Conservation (phyloP, 2,329 filamentous ascomycete species). For the Aspergillus unguis region DNA sequence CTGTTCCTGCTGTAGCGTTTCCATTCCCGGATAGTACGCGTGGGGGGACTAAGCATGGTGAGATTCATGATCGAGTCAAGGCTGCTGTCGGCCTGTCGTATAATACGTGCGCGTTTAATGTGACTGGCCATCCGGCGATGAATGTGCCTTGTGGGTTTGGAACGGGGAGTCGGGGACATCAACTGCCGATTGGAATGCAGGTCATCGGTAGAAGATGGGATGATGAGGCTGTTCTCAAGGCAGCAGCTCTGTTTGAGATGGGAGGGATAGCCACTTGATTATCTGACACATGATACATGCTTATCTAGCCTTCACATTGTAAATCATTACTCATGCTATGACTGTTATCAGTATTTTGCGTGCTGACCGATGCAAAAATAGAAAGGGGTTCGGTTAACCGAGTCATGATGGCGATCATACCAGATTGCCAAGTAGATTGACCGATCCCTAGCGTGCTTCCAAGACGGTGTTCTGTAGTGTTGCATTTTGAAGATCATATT, state of each 20-base stretch:
- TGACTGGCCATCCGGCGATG: conserved; percentile 51
- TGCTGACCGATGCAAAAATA: too few relatives aligned
- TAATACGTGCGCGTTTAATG: conserved; percentile 50
- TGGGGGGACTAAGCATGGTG: not conserved
- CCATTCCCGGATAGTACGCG: conserved; percentile 31
- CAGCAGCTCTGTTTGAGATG: conserved; percentile 27
- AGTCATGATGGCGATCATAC: too few relatives aligned
- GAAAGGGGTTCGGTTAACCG: too few relatives aligned
- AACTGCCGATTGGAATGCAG: conserved; percentile 55
- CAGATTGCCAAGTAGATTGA: too few relatives aligned
- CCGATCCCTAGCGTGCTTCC: too few relatives aligned
- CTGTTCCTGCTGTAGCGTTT: conserved; percentile 46
- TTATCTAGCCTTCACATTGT: too few relatives aligned
- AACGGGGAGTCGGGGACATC: not conserved
- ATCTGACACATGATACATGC: too few relatives aligned
- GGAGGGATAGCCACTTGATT: not conserved
- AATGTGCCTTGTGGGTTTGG: conserved; percentile 43
- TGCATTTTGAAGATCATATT: too few relatives aligned
- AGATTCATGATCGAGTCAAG: conserved; percentile 41
- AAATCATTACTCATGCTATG: too few relatives aligned
- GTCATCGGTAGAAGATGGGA: conserved; percentile 46
- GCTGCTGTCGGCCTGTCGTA: conserved; percentile 45
- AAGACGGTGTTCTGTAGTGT: too few relatives aligned
- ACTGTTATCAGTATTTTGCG: too few relatives aligned
- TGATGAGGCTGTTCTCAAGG: conserved; percentile 25